Conservation (phyloP, 2,329 filamentous ascomycete species). For the Diaporthe vaccinii region DNA sequence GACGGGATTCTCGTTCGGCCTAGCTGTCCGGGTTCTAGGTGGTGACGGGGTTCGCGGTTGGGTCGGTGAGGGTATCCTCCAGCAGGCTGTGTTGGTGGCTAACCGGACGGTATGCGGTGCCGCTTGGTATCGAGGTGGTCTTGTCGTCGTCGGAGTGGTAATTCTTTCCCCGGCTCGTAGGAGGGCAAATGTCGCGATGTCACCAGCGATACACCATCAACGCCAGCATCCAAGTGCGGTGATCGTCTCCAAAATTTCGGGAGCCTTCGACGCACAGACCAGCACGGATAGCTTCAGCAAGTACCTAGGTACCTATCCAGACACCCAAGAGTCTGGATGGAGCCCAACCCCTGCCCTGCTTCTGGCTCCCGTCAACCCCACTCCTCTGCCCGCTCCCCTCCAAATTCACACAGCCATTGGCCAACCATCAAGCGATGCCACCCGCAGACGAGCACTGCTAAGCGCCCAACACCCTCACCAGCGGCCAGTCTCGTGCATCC, state of each 20-base stretch:
- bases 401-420: slow-evolving; percentile 11
- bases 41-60: background rate
- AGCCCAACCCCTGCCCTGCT: slow-evolving; percentile 19
- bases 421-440: slow-evolving; percentile 35
- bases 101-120: background rate
- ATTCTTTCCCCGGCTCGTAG: background rate
- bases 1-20: background rate
- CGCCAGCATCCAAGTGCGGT: background rate
- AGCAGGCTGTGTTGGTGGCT: background rate
- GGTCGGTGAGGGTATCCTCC: background rate
- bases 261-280: slow-evolving; percentile 6
- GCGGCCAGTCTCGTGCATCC: slow-evolving; percentile 33
- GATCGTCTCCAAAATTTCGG: slow-evolving; percentile 30
- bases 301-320: background rate
- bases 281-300: background rate
- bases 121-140: background rate
- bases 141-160: background rate
- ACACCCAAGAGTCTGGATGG: slow-evolving; percentile 13
- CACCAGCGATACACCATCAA: background rate
- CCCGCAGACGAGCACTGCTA: slow-evolving; percentile 36
- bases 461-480: slow-evolving; percentile 37
- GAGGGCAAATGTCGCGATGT: background rate
- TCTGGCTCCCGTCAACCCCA: slow-evolving; percentile 21
- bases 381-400: background rate
- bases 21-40: background rate